Evolutionary conservation across 257 asterid species (phyloP).

Genomic region (Nicotiana otophora): DNA sequence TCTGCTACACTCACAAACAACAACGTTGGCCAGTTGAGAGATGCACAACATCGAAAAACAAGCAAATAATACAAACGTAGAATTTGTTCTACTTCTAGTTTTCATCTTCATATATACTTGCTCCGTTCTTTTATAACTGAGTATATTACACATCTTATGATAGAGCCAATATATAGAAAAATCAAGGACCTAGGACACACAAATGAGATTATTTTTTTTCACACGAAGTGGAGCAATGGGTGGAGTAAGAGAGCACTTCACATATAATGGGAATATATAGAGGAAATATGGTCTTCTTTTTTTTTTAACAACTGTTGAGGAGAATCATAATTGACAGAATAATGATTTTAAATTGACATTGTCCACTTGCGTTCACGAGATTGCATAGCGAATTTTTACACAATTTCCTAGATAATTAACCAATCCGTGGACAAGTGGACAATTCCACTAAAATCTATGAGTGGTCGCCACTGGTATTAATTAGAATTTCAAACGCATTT

Average conservation of each 20-base stretch:
- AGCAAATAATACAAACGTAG: neutral
- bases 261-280: neutral
- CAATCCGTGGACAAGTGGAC: neutral
- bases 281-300: neutral
- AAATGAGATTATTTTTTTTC: neutral
- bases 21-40: slow-evolving; percentile 6
- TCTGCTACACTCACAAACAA: slow-evolving; percentile 22
- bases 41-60: neutral
- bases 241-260: neutral
- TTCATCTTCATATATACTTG: neutral
- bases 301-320: neutral
- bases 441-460: neutral
- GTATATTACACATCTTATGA: neutral
- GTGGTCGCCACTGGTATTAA: neutral
- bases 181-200: neutral
- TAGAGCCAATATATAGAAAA: neutral
- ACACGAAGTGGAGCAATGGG: neutral
- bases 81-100: neutral
- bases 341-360: slow-evolving; percentile 7
- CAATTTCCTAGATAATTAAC: neutral
- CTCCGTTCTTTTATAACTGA: neutral
- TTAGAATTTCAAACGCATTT: neutral
- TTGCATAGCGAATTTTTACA: neutral
- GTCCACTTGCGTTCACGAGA: slow-evolving; percentile 9
- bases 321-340: neutral